Evolutionary conservation across 768 basidiomycete genomes (phyloP), one percentile per base, ranked within the genome.

Genomic region (Leucosporidium creatinivorum): DNA sequence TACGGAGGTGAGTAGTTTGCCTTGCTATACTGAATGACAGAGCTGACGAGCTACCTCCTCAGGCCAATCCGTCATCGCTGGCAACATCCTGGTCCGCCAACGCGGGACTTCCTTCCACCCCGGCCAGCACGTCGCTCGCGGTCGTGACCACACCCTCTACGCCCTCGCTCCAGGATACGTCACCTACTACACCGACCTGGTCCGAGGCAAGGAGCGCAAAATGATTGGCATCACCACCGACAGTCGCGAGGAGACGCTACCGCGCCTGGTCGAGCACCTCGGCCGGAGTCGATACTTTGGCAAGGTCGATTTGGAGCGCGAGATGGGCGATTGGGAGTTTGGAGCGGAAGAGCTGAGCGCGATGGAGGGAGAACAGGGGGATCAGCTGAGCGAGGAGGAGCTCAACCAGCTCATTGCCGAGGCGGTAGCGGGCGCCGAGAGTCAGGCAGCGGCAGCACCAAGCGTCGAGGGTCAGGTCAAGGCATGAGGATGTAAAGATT

Each of bases 31-130:
- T n/a, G n/a, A n/a, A n/a, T n/a, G n/a, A 25, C 33, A 2, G 25
- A 19, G 26, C 55, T 56, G 31, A 39, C n/a, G 9, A 17, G 21
- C 33, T 8, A 9, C 30, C 5, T 19, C 18, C 33, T 59, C 68
- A 97, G 94, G 96, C 76, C 87, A 97, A 79, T 84, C 83, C 79
- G 93, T 97, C 30, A 84, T 89, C 30, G 91, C 96, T 13, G 96
- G 96, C 52, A 91, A 94, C 81, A 97, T 99, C 74, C 89, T 99
- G 76, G 86, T 98, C 39, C 85, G 96, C 55, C 96, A 99, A 78
- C 84, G 96, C 70, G 96, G 96, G 13, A 88, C 89, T 0, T 82
- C 87, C 60, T 94, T 96, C 80, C 92, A 94, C 76, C 86, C 94
- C 7, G 94, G 93, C 1, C 93, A 92, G 77, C 87, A 97, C 91